Percentiles rank a stretch among this genome's conserved stretches.
phyloP scores from a whole-genome alignment of 495 filamentous ascomycete genomes.

The Aspergillus wentii region DNA sequence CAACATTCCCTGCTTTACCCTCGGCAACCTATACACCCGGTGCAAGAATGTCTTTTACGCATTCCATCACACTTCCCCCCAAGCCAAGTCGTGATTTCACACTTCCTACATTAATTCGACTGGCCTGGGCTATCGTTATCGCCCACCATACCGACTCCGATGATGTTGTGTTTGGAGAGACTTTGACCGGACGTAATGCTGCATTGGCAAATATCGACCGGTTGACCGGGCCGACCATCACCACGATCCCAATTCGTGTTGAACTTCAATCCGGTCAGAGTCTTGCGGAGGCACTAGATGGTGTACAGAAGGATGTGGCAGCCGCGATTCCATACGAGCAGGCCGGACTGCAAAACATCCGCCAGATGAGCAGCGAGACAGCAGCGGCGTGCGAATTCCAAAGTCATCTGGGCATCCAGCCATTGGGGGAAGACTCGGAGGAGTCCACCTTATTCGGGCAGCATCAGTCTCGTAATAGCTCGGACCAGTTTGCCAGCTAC shows the following conservation, averaged over 20 bases:
- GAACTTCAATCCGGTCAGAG: background rate
- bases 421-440: conserved; percentile 24
- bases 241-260: conserved; percentile 47
- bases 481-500: too few relatives aligned
- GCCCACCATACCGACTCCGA: conserved; percentile 28
- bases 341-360: background rate
- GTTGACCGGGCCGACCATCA: conserved; percentile 35
- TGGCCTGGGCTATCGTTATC: conserved; percentile 46
- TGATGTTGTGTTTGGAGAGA: conserved; percentile 31
- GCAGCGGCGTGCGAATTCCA: background rate
- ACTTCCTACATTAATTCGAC: conserved; percentile 45
- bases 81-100: too few relatives aligned
- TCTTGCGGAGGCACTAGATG: background rate
- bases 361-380: background rate
- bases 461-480: too few relatives aligned
- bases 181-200: conserved; percentile 25
- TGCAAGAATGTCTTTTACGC: too few relatives aligned
- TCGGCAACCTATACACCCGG: conserved; percentile 40
- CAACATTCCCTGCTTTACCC: conserved; percentile 44
- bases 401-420: conserved; percentile 47
- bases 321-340: background rate
- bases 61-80: too few relatives aligned
- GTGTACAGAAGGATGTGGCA: background rate
- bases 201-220: conserved; percentile 22
- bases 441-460: too few relatives aligned